Percentiles rank a stretch among this genome's conserved stretches.
Evolutionary conservation across 768 basidiomycete species (phyloP).

Genomic region (Lentinula sp.): DNA sequence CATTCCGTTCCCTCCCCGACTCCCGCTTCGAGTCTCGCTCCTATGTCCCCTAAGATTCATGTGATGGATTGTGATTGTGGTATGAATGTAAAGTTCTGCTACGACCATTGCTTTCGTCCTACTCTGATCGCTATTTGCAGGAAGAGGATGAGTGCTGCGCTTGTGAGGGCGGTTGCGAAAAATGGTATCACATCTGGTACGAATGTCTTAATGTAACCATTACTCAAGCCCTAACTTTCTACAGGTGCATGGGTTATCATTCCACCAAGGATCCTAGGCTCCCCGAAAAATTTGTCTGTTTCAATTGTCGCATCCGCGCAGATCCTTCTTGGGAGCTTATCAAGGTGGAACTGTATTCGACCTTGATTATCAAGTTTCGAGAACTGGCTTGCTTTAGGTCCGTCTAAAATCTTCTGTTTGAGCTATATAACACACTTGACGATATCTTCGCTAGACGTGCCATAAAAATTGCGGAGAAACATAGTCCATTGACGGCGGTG

Average conservation of each 20-base stretch:
- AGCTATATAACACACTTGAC: neutral
- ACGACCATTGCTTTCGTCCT: neutral
- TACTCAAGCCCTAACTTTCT: constrained; percentile 3
- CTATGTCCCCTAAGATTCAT: constrained; percentile 15
- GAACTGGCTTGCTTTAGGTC: constrained; percentile 71
- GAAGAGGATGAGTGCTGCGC: constrained; percentile 48
- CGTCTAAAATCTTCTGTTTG: neutral
- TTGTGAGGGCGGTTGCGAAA: constrained; percentile 69
- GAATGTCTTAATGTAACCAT: constrained; percentile 12
- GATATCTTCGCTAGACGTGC: constrained; percentile 40
- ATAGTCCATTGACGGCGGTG: constrained; percentile 32
- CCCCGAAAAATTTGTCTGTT: constrained; percentile 59
- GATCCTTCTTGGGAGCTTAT: constrained; percentile 71
- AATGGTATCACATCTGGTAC: constrained; percentile 76
- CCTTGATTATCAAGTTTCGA: constrained; percentile 57
- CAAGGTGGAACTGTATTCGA: constrained; percentile 47
- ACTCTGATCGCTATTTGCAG: constrained; percentile 24
- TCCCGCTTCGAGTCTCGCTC: neutral
- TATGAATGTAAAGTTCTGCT: constrained; percentile 35
- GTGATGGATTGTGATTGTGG: constrained; percentile 68
- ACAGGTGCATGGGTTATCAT: constrained; percentile 52
- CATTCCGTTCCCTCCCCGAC: neutral
- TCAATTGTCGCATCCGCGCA: constrained; percentile 66
- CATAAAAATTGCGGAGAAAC: constrained; percentile 59
- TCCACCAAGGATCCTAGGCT: constrained; percentile 49